Evolutionary conservation across 2,329 filamentous ascomycete genomes (phyloP), one percentile per base, ranked within the genome.

Genomic region (Dothistroma septosporum): DNA sequence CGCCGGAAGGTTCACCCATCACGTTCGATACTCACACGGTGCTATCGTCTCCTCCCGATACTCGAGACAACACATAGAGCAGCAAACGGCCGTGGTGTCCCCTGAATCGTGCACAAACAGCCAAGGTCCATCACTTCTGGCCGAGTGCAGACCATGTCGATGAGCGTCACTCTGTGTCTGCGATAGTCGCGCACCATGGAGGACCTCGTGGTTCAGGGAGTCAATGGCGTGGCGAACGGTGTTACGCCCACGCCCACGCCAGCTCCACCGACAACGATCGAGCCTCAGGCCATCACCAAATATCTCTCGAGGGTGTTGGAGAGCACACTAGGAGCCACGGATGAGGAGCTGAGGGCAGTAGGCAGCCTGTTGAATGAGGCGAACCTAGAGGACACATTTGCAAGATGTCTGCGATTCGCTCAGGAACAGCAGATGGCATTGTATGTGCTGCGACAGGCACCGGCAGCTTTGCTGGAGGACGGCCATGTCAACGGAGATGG

Each of bases 331-430:
- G 80, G 79, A 48, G 79, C 80, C 32, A 73, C 78, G n/a, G 86
- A 86, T 72, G 82, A 85, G 64, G 93, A 99, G 73, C 85, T 99
- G 58, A 87, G 93, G 75, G 84, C 85, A 65, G 80, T 87, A 16
- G 92, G 90, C 64, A 97, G 91, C 79, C 81, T 99, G 76, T 82
- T 99, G 64, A 91, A 92, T 61, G 82, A 87, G 70, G 77, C 82
- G 60, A 85, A 83, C 68, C 84, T 91, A 68, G 79, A 82, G 57
- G 93, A 97, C 70, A 97, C 94, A 7, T 79, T 96, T 59, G 87
- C 92, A 73, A 85, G 91, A 79, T 97, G 93, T 76, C 86, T 87
- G 67, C 88, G 92, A 70, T 97, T 97, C 77, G 92, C 92, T 61
- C 86, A 87, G 63, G 95, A 99, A 77, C 83, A 89, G 61, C 91